Evolutionary conservation across 1,284 basidiomycete genomes (phyloP).

Genomic region (Thelephora terrestris): DNA sequence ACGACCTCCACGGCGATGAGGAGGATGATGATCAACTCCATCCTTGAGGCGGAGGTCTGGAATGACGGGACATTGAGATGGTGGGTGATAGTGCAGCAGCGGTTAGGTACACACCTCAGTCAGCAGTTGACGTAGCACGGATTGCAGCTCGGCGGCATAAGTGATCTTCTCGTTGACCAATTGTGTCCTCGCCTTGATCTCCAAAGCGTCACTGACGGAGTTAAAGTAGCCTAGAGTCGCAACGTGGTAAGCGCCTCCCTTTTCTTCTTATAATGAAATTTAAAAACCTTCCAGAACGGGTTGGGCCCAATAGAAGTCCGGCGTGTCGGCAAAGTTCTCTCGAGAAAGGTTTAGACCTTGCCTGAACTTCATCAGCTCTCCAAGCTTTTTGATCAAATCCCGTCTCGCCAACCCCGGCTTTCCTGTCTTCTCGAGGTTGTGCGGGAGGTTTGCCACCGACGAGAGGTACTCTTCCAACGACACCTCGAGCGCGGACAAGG

Average conservation of each 20-base stretch:
- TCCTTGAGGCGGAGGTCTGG: slow-evolving; percentile 75
- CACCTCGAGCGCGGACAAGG: slow-evolving; percentile 74
- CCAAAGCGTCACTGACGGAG: slow-evolving; percentile 69
- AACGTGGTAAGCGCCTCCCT: neutral
- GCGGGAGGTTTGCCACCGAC: slow-evolving; percentile 70
- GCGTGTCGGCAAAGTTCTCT: slow-evolving; percentile 82
- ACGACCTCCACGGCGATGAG: slow-evolving; percentile 88
- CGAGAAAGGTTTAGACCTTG: slow-evolving; percentile 82
- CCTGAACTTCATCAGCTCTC: slow-evolving; percentile 79
- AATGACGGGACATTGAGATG: slow-evolving; percentile 2
- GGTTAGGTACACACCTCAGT: slow-evolving; percentile 47
- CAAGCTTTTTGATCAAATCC: slow-evolving; percentile 80
- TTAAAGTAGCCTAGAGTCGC: slow-evolving; percentile 66
- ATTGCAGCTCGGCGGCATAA: slow-evolving; percentile 81
- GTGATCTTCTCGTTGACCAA: slow-evolving; percentile 88
- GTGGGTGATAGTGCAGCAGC: too few relatives aligned
- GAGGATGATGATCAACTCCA: slow-evolving; percentile 87
- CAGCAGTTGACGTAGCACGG: slow-evolving; percentile 63
- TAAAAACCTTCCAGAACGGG: slow-evolving; percentile 69
- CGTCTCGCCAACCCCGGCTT: slow-evolving; percentile 71
- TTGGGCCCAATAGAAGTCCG: slow-evolving; percentile 88
- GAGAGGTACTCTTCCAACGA: slow-evolving; percentile 75
- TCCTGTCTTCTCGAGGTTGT: slow-evolving; percentile 65
- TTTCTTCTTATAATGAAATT: neutral
- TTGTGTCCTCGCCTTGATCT: slow-evolving; percentile 70